Conservation (phyloP, 805 yeast species). For the Candida methanosorbosa region DNA sequence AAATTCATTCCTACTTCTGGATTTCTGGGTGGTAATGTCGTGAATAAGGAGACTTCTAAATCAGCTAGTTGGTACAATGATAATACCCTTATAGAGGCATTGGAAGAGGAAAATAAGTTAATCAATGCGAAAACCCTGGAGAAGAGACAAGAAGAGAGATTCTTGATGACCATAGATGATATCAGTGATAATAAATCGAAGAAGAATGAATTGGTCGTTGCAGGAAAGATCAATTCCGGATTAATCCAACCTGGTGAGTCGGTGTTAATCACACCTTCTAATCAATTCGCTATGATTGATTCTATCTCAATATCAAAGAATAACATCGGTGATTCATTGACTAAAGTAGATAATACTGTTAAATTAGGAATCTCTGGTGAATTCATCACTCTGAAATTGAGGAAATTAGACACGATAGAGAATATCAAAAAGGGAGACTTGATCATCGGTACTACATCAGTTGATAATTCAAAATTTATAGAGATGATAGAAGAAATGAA, state of each 20-base stretch:
- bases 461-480: conserved; percentile 21
- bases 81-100: conserved; percentile 40
- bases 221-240: conserved; percentile 67
- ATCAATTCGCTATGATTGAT: conserved; percentile 34
- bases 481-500: conserved; percentile 38
- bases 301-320: conserved; percentile 17
- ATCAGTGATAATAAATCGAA: conserved; percentile 41
- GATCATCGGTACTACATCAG: conserved; percentile 24
- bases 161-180: conserved; percentile 58
- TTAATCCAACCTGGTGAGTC: conserved; percentile 64
- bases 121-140: conserved; percentile 10
- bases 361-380: conserved; percentile 45
- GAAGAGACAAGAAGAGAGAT: conserved; percentile 24
- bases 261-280: conserved; percentile 46
- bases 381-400: conserved; percentile 37
- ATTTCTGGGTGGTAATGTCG: conserved; percentile 56
- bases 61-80: conserved; percentile 19
- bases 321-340: conserved; percentile 13
- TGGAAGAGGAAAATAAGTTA: conserved; percentile 26
- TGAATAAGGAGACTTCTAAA: conserved; percentile 26
- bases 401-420: conserved; percentile 25
- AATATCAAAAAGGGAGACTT: conserved; percentile 62
- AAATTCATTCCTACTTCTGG: conserved; percentile 65
- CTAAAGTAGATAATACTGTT: conserved; percentile 10
- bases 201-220: conserved; percentile 40